phyloP scores from a whole-genome alignment of 2,329 filamentous ascomycete species.

The Coccinonectria pachysandricola region DNA sequence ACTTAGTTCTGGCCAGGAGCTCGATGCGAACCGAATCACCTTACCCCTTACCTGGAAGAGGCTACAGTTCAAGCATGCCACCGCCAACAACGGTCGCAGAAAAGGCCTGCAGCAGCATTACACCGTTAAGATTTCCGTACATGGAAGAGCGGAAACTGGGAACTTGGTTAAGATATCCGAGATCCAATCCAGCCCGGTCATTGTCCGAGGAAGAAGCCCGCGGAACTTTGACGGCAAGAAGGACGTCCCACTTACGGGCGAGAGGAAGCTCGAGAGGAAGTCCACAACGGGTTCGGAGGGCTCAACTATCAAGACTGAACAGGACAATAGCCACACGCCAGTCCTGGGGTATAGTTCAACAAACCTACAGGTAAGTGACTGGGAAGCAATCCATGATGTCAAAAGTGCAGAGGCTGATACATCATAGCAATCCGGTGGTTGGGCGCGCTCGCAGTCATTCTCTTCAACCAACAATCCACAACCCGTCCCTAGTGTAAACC shows the following conservation, averaged over 20 bases:
- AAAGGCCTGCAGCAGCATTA: constrained; percentile 96
- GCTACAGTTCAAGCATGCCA: constrained; percentile 90
- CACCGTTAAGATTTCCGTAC: constrained; percentile 72
- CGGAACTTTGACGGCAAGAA: constrained; percentile 89
- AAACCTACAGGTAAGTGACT: constrained; percentile 6
- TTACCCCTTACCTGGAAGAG: constrained; percentile 89
- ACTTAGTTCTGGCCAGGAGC: constrained; percentile 48
- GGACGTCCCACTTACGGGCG: constrained; percentile 62
- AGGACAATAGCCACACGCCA: constrained; percentile 24
- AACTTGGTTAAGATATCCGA: constrained; percentile 70
- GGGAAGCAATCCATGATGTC: constrained; percentile 24
- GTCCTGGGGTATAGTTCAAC: constrained; percentile 2
- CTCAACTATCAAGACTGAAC: constrained; percentile 23
- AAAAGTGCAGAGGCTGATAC: too few species aligned
- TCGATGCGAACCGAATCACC: constrained; percentile 69
- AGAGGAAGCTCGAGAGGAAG: constrained; percentile 37
- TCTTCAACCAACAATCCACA: too few species aligned
- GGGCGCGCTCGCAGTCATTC: constrained; percentile 27
- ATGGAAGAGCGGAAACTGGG: constrained; percentile 60
- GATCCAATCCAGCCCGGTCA: constrained; percentile 84
- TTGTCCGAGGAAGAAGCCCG: constrained; percentile 84
- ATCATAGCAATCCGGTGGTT: too few species aligned
- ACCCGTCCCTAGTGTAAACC: too few species aligned
- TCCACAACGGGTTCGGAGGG: constrained; percentile 28
- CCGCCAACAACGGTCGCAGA: constrained; percentile 86